These are phyloP conservation scores for Sonneratia caseolaris DNA, from an alignment of 345 rosid species.

Conservation along the genomic window DNA sequence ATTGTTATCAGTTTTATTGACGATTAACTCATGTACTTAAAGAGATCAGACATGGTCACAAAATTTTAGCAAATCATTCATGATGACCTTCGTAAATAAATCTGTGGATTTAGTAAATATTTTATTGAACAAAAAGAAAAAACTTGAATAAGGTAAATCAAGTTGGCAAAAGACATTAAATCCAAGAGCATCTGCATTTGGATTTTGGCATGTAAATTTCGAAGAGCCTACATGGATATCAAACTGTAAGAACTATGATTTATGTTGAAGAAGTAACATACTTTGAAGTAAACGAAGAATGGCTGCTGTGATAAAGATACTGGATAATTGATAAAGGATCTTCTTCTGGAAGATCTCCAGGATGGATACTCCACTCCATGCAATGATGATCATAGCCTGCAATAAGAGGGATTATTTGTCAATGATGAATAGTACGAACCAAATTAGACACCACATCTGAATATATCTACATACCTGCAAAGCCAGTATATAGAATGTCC, in stretches of 20 bases:
- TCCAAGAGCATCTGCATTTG: background rate
- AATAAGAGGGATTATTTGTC: background rate
- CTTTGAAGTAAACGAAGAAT: constrained; percentile 80
- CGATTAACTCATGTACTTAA: background rate
- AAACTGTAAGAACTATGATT: background rate
- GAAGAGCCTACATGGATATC: background rate
- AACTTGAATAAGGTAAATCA: background rate
- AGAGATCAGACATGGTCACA: background rate
- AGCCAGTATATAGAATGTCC: constrained; percentile 86
- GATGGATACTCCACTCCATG: constrained; percentile 55
- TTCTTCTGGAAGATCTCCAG: constrained; percentile 48
- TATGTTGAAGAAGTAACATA: constrained; percentile 18
- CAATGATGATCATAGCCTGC: constrained; percentile 79
- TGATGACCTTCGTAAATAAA: background rate
- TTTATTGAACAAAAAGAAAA: background rate
- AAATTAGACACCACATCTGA: background rate
- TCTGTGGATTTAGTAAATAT: background rate
- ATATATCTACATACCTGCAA: constrained; percentile 50
- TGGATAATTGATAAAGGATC: constrained; percentile 63
- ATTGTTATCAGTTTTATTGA: background rate
- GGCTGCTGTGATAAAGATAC: constrained; percentile 90
- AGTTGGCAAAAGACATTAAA: background rate
- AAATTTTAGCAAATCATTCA: background rate
- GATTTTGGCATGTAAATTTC: background rate
- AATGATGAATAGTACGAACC: background rate